Evolutionary conservation across 148 eudicot species (phyloP).

Genomic region (Fagopyrum esculentum): DNA sequence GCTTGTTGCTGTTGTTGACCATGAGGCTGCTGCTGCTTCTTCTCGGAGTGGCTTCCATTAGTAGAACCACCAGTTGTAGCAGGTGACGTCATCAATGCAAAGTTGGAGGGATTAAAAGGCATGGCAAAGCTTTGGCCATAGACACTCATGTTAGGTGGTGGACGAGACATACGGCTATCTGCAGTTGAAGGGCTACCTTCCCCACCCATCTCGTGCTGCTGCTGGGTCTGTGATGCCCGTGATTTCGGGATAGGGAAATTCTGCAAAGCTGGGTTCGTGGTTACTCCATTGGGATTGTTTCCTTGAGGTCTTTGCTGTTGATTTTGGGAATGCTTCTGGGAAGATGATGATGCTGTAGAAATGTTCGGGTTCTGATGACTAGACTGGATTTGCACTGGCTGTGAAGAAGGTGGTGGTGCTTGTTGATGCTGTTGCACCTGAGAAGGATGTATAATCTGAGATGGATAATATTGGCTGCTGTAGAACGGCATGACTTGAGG

Average conservation of each 20-base stretch:
- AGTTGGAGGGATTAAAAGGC: slow-evolving; percentile 70
- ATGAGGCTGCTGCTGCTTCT: slow-evolving; percentile 58
- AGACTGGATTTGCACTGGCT: slow-evolving; percentile 39
- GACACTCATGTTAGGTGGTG: slow-evolving; percentile 35
- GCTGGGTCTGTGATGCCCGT: slow-evolving; percentile 34
- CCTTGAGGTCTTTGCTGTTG: slow-evolving; percentile 61
- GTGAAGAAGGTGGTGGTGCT: slow-evolving; percentile 29
- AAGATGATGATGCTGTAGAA: slow-evolving; percentile 59
- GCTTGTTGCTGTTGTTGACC: slow-evolving; percentile 52
- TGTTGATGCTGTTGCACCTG: slow-evolving; percentile 55
- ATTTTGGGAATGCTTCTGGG: slow-evolving; percentile 73
- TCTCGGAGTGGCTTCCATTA: slow-evolving; percentile 46
- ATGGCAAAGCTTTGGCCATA: slow-evolving; percentile 66
- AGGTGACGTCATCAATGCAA: slow-evolving; percentile 55
- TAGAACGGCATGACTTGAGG: slow-evolving; percentile 71
- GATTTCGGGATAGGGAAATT: slow-evolving; percentile 42
- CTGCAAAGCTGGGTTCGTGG: slow-evolving; percentile 40
- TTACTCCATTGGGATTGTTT: slow-evolving; percentile 27
- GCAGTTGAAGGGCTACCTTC: slow-evolving; percentile 82
- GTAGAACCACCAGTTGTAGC: slow-evolving; percentile 19
- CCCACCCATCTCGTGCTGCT: slow-evolving; percentile 47
- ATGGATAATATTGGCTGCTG: slow-evolving; percentile 77
- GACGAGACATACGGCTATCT: slow-evolving; percentile 58
- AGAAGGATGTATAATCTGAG: slow-evolving; percentile 83
- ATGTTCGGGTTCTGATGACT: slow-evolving; percentile 44